Evolutionary conservation across 2,329 filamentous ascomycete species (phyloP), one percentile per base, ranked within the genome.

Genomic region (Clonostachys rhizophaga): DNA sequence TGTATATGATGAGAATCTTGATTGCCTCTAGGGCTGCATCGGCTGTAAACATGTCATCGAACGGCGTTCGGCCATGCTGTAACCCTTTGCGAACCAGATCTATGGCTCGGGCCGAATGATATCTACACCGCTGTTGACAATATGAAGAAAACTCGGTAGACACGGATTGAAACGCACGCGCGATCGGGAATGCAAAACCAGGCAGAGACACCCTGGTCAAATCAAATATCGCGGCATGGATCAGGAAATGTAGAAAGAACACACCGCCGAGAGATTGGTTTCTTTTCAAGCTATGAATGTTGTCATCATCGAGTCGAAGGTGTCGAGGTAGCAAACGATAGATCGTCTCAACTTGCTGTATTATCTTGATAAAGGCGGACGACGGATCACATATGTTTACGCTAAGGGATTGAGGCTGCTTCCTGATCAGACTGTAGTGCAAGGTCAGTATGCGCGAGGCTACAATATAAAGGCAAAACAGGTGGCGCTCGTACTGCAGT

Each of bases 1-100:
- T 48, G 40, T 58, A 55, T 8, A 60, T 51, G 30, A 59, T 53
- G 18, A 59, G 58, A 17, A 61, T 54, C 42, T 60, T 61, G 42
- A 55, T 50, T 7, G 58, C 53, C 43, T 60, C 58, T 18, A 54
- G 48, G 9, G 52, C 50, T 14, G 55, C 55, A 37, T 54, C 55
- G 13, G 51, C 47, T 24, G 53, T 55, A 36, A 55, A 54, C 5
- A 52, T 48, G 37, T 61, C 58, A 40, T 57, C 55, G 34, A 59
- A 56, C 10, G 50, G 48, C 5, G 17, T 45, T 13, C 45, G 44
- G 9, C 49, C 51, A 30, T 48, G 48, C 16, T 13, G 39, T 39
- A 58, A 42, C 11, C 49, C 55, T 17, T 42, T 46, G 24, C 50
- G 47, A 12, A 59, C 46, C 14, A 59, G 51, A n/a, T 49, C 44